Evolutionary conservation across 1,284 basidiomycete genomes (phyloP).

Genomic region (Quambalaria eucalypti): DNA sequence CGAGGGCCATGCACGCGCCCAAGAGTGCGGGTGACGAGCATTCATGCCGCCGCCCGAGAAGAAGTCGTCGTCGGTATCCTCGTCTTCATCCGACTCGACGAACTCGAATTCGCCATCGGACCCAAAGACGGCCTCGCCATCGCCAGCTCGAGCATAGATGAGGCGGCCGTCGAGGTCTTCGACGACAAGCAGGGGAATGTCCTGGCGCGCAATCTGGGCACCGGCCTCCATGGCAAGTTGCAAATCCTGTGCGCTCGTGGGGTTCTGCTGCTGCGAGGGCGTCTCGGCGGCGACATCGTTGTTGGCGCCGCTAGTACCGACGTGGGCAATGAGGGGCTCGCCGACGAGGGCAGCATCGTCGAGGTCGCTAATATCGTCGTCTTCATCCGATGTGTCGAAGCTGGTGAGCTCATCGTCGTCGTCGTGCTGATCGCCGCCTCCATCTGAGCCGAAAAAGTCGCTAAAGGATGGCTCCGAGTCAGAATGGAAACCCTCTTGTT

Average conservation of each 20-base stretch:
- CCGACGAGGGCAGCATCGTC: conserved; percentile 28
- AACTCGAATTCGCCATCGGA: conserved; percentile 47
- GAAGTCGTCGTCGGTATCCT: conserved; percentile 11
- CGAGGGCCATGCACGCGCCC: neutral
- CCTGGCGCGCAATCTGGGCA: conserved; percentile 6
- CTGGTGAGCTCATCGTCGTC: conserved; percentile 21
- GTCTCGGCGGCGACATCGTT: conserved; percentile 5
- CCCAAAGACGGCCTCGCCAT: conserved; percentile 46
- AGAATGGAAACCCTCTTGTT: conserved; percentile 39
- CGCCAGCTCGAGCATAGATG: conserved; percentile 44
- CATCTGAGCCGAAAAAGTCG: conserved; percentile 39
- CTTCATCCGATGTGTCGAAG: conserved; percentile 20
- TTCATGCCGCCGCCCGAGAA: conserved; percentile 3
- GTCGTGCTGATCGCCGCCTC: conserved; percentile 1
- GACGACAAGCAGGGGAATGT: conserved; percentile 43
- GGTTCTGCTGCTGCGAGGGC: neutral
- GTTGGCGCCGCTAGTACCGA: conserved; percentile 17
- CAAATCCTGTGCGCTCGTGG: neutral
- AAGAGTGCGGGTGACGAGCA: neutral
- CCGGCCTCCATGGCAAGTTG: neutral
- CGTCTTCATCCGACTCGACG: conserved; percentile 40
- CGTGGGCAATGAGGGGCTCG: conserved; percentile 36
- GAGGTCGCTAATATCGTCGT: conserved; percentile 36
- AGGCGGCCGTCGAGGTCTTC: conserved; percentile 45
- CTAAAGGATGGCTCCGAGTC: conserved; percentile 44